Percentiles rank a stretch among this genome's conserved stretches.
These are phyloP conservation scores for Cryoendolithus antarcticus DNA, from an alignment of 2,329 filamentous ascomycete genomes.

Conservation along the genomic window DNA sequence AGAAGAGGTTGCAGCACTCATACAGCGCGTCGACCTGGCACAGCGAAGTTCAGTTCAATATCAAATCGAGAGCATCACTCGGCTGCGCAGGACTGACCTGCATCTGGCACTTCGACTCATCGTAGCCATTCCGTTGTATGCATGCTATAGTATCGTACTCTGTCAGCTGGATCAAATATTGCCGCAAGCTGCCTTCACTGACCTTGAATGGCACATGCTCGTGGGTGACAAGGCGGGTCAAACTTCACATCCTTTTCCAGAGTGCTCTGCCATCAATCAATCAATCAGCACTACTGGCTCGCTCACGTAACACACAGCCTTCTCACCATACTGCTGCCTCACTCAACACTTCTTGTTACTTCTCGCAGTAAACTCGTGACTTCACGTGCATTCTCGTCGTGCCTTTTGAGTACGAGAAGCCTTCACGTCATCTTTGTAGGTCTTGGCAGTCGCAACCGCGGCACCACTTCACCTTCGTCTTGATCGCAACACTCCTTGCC, in stretches of 20 bases:
- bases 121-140: conserved; percentile 68
- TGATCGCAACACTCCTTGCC: too few species aligned
- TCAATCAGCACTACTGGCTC: too few species aligned
- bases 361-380: too few species aligned
- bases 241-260: conserved; percentile 59
- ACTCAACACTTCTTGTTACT: too few species aligned
- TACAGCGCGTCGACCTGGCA: conserved; percentile 72
- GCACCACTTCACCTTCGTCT: too few species aligned
- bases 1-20: conserved; percentile 85
- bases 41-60: too few species aligned
- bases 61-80: conserved; percentile 10
- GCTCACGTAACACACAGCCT: too few species aligned
- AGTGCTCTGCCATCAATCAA: not conserved
- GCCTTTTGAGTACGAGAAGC: too few species aligned
- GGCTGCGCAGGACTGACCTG: conserved; percentile 22
- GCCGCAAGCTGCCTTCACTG: conserved; percentile 41
- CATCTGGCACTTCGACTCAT: conserved; percentile 69
- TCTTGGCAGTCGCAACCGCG: too few species aligned
- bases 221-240: conserved; percentile 72
- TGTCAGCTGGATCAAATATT: conserved; percentile 44
- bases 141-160: conserved; percentile 34
- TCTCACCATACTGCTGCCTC: too few species aligned
- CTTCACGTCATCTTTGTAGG: too few species aligned
- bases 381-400: too few species aligned
- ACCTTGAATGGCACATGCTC: conserved; percentile 90